phyloP scores from a whole-genome alignment of 2,329 filamentous ascomycete species.

The Cylindrodendrum hubeiense region DNA sequence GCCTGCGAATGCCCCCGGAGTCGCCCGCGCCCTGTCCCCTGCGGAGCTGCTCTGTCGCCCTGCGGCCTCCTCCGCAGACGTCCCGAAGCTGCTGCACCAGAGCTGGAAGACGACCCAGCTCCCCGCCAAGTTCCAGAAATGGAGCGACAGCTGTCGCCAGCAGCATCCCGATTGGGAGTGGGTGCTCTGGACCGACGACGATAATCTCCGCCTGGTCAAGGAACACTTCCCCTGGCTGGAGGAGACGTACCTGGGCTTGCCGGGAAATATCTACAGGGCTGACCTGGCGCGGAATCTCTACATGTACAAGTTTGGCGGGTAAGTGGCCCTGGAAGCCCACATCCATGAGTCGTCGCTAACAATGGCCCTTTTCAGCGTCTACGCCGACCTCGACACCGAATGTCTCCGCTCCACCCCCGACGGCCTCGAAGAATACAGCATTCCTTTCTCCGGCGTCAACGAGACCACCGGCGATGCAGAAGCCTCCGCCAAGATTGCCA shows the following conservation, averaged over 20 bases:
- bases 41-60: constrained; percentile 18
- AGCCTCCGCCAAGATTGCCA: constrained; percentile 21
- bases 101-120: constrained; percentile 43
- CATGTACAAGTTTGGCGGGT: constrained; percentile 53
- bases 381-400: constrained; percentile 43
- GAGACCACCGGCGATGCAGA: neutral
- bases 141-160: constrained; percentile 48
- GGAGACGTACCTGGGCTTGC: constrained; percentile 44
- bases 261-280: constrained; percentile 48
- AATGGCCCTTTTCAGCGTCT: constrained; percentile 24
- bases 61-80: neutral
- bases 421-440: constrained; percentile 38
- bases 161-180: constrained; percentile 50
- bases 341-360: neutral
- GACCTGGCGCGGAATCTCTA: constrained; percentile 50
- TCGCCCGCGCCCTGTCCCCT: constrained; percentile 17
- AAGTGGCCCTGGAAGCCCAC: constrained; percentile 9
- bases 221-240: constrained; percentile 49
- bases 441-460: constrained; percentile 5
- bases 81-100: constrained; percentile 55
- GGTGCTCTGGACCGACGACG: constrained; percentile 53
- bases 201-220: constrained; percentile 49
- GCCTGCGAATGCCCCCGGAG: neutral
- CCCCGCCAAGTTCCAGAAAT: constrained; percentile 45
- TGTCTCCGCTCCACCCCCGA: constrained; percentile 45